Evolutionary conservation across 345 rosid genomes (phyloP).

Genomic region (Noccaea caerulescens): DNA sequence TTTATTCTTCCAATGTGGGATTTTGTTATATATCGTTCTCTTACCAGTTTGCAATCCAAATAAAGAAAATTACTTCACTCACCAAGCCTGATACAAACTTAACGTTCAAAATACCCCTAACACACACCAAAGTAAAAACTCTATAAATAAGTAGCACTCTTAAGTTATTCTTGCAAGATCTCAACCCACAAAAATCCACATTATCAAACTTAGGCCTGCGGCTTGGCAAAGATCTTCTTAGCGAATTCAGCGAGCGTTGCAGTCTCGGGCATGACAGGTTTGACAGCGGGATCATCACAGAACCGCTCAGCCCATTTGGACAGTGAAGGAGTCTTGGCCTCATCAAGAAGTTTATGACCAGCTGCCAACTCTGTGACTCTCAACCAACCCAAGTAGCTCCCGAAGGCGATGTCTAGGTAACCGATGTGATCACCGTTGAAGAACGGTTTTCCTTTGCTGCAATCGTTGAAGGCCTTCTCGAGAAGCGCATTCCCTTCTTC

Average conservation of each 20-base stretch:
- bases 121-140: not conserved
- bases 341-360: constrained; percentile 52
- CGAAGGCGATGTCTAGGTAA: constrained; percentile 67
- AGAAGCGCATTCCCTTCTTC: constrained; percentile 48
- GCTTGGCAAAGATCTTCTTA: constrained; percentile 38
- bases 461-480: constrained; percentile 58
- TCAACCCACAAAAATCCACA: constrained; percentile 12
- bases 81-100: constrained; percentile 7
- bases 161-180: constrained; percentile 31
- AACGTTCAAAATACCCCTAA: constrained; percentile 2
- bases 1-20: not conserved
- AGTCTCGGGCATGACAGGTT: constrained; percentile 68
- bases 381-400: constrained; percentile 64
- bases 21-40: not conserved
- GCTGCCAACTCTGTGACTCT: constrained; percentile 51
- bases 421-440: constrained; percentile 77
- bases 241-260: constrained; percentile 64
- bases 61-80: constrained; percentile 6
- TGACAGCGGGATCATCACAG: constrained; percentile 62
- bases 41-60: constrained; percentile 1
- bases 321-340: constrained; percentile 58
- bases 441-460: constrained; percentile 73
- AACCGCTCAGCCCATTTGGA: constrained; percentile 66
- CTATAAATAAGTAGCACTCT: constrained; percentile 7
- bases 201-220: constrained; percentile 21